Evolutionary conservation across 345 rosid species (phyloP), one percentile per base, ranked within the genome.

Genomic region (Cardamine chenopodiifolia): DNA sequence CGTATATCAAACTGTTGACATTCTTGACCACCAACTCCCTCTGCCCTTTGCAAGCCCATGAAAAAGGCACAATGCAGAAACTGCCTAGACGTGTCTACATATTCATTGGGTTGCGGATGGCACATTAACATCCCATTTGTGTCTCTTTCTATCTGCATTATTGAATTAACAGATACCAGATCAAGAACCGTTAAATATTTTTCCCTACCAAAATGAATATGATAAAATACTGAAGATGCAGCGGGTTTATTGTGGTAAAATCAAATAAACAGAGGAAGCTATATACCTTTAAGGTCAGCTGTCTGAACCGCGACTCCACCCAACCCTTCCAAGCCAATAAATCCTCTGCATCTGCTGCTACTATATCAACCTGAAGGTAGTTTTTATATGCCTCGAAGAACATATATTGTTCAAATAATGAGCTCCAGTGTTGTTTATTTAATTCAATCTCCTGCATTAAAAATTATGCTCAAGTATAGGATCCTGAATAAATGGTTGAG

Each of bases 281-380:
- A 29, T 28, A 23, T 47, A 84, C 93, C 88, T 85, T 89, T 79
- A 89, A 80, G n/a, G 88, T 89, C 34, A 89, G 84, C 71, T 83
- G 91, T 48, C 93, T 83, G 74, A 89, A 83, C 79, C 91, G 89
- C 10, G 91, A 89, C 82, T 89, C 90, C 63, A 89, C 93, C 93
- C 93, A 89, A 62, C 93, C 93, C 75, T 83, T 89, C 93, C 93
- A 89, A 53, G 86, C 81, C 62, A 83, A 79, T 61, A 89, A 80
- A 74, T 86, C 91, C 72, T 82, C 87, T 49, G 84, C 77, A 71
- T 84, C 86, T 57, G 73, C 85, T 10, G 91, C 87, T 71, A 83
- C 79, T 61, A 89, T 80, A 67, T 89, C 89, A 70, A 89, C 86
- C 78, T 89, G 88, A 72, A 89, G 85, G 72, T 86, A 89, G 75